Conservation (phyloP, 129 eudicot genomes). For the Tanacetum coccineum region DNA sequence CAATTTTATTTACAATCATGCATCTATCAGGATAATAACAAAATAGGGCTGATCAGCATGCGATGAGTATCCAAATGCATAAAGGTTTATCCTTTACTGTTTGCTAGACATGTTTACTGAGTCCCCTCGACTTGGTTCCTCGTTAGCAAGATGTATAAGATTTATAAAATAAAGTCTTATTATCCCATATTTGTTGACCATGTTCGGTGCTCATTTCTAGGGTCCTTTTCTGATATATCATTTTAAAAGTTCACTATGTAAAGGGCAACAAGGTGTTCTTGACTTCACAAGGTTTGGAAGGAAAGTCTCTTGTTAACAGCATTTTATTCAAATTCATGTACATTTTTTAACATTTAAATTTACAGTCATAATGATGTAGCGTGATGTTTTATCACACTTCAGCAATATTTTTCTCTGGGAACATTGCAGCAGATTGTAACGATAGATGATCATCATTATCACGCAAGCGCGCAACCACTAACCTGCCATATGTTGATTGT, state of each 20-base stretch:
- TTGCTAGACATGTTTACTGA: background rate
- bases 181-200: background rate
- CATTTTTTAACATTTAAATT: background rate
- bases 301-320: too few species aligned
- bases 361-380: background rate
- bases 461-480: too few species aligned
- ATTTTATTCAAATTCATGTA: background rate
- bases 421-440: too few species aligned
- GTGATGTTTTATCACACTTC: background rate
- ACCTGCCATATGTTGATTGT: too few species aligned
- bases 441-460: too few species aligned
- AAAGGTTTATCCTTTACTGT: background rate
- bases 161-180: background rate
- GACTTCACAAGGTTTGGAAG: too few species aligned
- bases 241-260: background rate
- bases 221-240: constrained; percentile 1
- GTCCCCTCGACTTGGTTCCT: background rate
- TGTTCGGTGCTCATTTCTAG: background rate
- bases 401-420: too few species aligned
- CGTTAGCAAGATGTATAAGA: too few species aligned
- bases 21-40: background rate
- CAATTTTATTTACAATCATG: background rate
- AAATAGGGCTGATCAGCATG: background rate
- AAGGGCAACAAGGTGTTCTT: too few species aligned
- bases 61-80: background rate